These are phyloP conservation scores for Globisporangium canariense DNA, from an alignment of 352 stramenopile species.

Conservation along the genomic window DNA sequence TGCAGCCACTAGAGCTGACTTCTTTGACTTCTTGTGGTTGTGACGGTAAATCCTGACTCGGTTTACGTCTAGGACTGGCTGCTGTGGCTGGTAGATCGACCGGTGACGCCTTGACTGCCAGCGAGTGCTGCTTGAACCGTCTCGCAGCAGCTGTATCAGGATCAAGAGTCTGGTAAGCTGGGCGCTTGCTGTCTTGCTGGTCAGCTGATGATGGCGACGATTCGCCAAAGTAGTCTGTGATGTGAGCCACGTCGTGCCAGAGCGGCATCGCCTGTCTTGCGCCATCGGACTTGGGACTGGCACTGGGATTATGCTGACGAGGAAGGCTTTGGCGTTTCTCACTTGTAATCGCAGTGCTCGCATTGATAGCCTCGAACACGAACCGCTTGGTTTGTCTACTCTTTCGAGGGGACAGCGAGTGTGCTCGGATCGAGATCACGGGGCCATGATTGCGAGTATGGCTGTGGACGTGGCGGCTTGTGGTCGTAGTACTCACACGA, in stretches of 20 bases:
- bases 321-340: background rate
- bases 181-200: background rate
- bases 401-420: slow-evolving; percentile 9
- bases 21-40: background rate
- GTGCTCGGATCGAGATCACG: slow-evolving; percentile 9
- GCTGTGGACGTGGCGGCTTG: background rate
- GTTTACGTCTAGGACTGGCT: background rate
- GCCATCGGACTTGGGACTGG: background rate
- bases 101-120: background rate
- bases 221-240: background rate
- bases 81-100: background rate
- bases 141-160: background rate
- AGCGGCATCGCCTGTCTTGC: background rate
- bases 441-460: slow-evolving; percentile 3
- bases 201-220: background rate
- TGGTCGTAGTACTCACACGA: background rate
- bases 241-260: slow-evolving; percentile 1
- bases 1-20: background rate
- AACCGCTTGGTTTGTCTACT: slow-evolving; percentile 8
- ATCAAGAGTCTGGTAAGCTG: background rate
- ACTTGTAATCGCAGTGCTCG: background rate
- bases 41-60: background rate
- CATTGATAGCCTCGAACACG: background rate
- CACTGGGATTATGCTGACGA: background rate
- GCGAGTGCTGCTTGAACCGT: background rate